Evolutionary conservation across 192 early-diverging fungal genomes (phyloP), one percentile per base, ranked within the genome.

Genomic region (Gryganskiella cystojenkinii): DNA sequence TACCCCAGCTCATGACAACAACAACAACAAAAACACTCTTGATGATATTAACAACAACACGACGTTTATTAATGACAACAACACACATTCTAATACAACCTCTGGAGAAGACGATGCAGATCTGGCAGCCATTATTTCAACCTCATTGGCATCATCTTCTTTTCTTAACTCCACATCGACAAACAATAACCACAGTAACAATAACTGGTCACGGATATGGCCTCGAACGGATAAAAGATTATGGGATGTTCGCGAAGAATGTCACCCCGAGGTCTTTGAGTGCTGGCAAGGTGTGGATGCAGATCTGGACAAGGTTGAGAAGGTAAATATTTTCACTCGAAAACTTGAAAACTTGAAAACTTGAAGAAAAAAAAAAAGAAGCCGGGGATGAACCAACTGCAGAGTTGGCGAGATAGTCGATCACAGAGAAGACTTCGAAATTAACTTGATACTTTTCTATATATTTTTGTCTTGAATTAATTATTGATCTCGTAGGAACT

Each of bases 281-380:
- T 78, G 74, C 61, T 78, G 74, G 74, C 60, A 42, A 31, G 61
- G 57, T 43, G 74, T 78, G 3, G 74, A 78, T 20, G 74, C 66
- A 14, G 74, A 78, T 69, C 53, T 78, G 20, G 74, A 78, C 46
- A 78, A 69, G 56, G 74, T 78, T 56, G 74, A 69, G 58, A 59
- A 58, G 60, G 72, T 76, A 76, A 43, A 60, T 56, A 3, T 31
- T 22, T 51, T 5, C 33, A 15, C 31, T 22, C 22, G 2, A 15
- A 27, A 2, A 20, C 45, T 42, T 28, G 2, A n/a, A n/a, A n/a
- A n/a, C n/a, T n/a, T n/a, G n/a, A n/a, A n/a, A n/a, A n/a, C n/a
- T n/a, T n/a, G n/a, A n/a, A n/a, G n/a, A n/a, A n/a, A n/a, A n/a
- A n/a, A n/a, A n/a, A n/a, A n/a, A n/a, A n/a, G n/a, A n/a, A n/a